Evolutionary conservation across 2,329 filamentous ascomycete genomes (phyloP).

Genomic region (Fusarium praegraminearum): DNA sequence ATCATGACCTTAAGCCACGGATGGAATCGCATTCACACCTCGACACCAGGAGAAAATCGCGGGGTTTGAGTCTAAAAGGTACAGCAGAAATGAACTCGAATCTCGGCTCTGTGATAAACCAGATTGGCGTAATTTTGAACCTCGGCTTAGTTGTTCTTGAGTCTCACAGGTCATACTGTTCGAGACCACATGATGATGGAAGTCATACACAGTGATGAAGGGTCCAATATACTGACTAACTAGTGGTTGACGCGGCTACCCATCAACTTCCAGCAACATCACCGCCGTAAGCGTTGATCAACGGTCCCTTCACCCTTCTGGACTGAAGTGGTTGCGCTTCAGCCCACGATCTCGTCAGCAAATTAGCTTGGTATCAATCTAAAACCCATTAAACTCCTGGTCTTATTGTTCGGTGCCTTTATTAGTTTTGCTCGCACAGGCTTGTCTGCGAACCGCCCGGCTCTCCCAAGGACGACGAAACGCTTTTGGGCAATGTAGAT

Average conservation of each 20-base stretch:
- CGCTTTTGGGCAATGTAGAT: slow-evolving; percentile 11
- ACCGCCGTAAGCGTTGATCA: slow-evolving; percentile 38
- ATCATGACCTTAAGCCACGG: background rate
- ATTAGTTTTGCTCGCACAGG: slow-evolving; percentile 32
- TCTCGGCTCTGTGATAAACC: slow-evolving; percentile 24
- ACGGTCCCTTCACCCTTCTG: slow-evolving; percentile 6
- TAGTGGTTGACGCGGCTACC: slow-evolving; percentile 38
- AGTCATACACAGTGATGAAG: background rate
- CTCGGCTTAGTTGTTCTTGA: slow-evolving; percentile 14
- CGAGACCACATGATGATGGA: background rate
- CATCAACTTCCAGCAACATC: slow-evolving; percentile 23
- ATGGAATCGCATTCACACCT: background rate
- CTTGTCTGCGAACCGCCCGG: slow-evolving; percentile 26
- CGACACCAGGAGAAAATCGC: background rate
- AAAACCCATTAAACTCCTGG: slow-evolving; percentile 20
- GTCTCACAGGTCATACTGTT: background rate
- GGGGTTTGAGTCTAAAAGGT: background rate
- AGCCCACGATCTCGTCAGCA: background rate
- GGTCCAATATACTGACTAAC: background rate
- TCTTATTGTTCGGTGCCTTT: slow-evolving; percentile 3
- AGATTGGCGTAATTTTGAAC: slow-evolving; percentile 17
- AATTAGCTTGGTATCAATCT: slow-evolving; percentile 6
- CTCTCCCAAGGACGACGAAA: slow-evolving; percentile 15
- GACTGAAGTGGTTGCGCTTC: slow-evolving; percentile 7
- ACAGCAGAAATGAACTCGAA: slow-evolving; percentile 21